Base-by-base conservation (phyloP, 1,139 yeast species). In the Sugiyamaella xylanicola region DNA sequence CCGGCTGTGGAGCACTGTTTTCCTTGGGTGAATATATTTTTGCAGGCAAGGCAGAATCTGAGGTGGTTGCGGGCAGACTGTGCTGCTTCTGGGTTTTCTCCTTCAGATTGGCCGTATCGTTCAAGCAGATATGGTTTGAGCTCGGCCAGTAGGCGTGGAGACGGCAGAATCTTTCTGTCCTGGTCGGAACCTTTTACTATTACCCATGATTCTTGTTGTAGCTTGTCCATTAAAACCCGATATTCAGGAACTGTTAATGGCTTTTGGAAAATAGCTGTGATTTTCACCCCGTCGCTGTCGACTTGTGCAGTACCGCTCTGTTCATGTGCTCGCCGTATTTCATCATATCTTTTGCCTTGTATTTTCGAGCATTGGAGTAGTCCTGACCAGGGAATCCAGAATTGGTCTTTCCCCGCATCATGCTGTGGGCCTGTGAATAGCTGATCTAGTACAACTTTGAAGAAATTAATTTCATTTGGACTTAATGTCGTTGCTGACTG, bases 1-100 rank as follows among this genome's bases (percentile, higher is more conserved):
- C 62, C 65, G 1, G 55, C 56, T 19, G 70, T 71, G 0, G 66
- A 59, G 61, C 82, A 77, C 40, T 72, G 72, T 3, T 71, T 62
- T 0, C 91, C 91, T 49, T 77, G 59, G 0, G 88, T 84, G 4
- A 83, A 81, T 13, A 84, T 70, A 36, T 78, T 82, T n/a, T 73
- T 70, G 67, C 91, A 86, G 17, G 80, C 83, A 25, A 63, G 61
- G 63, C 92, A 86, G 9, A 65, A 37, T 4, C 75, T 67, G 1
- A 84, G 65, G 22, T 76, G 72, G 1, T 83, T 85, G 32, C 70
- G 70, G 3, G 68, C 68, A 3, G 49, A 29, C n/a, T 25, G 29
- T 25, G 8, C 29, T 3, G 21, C 25, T 2, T 15, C 39, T 7
- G 41, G 15, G 20, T 46, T 43, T 35, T 46, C 49, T 8, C 9